Conservation (phyloP, 1,284 basidiomycete genomes). For the Apiotrichum gracile region DNA sequence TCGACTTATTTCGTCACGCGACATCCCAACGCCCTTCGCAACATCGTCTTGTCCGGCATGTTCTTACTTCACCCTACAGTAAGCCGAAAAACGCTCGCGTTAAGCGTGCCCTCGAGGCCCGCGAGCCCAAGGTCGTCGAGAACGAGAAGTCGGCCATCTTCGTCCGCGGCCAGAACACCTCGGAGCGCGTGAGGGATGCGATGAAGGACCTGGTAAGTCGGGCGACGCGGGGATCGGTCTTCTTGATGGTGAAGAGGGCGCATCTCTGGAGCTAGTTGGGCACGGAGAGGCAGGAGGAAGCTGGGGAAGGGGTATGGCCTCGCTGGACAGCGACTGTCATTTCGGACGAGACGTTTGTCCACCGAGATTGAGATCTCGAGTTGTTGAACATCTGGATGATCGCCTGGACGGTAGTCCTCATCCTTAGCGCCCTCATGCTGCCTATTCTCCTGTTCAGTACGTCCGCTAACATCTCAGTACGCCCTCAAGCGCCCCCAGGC, state of each 20-base stretch:
- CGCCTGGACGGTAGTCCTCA: no score
- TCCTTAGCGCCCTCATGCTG: no score
- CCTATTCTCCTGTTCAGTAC: no score
- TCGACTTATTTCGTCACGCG: no score
- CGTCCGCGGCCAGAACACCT: slow-evolving; percentile 79
- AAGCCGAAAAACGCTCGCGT: slow-evolving; percentile 96
- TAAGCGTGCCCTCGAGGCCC: slow-evolving; percentile 84
- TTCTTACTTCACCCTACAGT: slow-evolving; percentile 48
- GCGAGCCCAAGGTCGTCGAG: slow-evolving; percentile 85
- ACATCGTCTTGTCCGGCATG: background rate
- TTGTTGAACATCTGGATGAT: no score
- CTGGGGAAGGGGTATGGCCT: no score
- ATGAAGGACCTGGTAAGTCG: slow-evolving; percentile 85
- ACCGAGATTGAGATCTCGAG: no score
- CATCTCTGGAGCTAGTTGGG: background rate
- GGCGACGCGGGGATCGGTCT: no score
- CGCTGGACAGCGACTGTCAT: no score
- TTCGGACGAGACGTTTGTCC: no score
- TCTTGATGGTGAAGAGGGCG: background rate
- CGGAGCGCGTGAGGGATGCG: slow-evolving; percentile 68
- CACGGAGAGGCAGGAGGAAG: no score
- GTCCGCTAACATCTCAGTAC: slow-evolving; percentile 56
- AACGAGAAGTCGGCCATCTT: slow-evolving; percentile 78
- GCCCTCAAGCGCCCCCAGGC: slow-evolving; percentile 80
- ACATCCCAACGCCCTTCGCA: no score